Evolutionary conservation across 2,329 filamentous ascomycete genomes (phyloP).

Genomic region (Lasiodiplodia theobromae): DNA sequence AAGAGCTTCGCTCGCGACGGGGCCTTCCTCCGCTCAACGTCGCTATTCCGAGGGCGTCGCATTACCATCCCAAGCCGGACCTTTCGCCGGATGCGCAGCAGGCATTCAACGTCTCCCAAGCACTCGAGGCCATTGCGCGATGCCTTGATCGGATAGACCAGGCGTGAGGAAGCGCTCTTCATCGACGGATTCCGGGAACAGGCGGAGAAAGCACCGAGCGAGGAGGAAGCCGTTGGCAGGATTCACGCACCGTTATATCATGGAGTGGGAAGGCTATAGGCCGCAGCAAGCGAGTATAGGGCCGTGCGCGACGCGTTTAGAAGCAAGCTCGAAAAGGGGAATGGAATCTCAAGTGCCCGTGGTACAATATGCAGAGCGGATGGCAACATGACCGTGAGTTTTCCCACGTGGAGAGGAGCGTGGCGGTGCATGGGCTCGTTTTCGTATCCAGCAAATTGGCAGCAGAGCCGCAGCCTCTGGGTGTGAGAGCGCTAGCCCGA

Average conservation of each 20-base stretch:
- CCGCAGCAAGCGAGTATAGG: constrained; percentile 20
- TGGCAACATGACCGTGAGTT: not conserved
- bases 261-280: constrained; percentile 4
- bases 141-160: constrained; percentile 22
- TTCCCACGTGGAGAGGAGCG: not conserved
- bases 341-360: not conserved
- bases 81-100: constrained; percentile 17
- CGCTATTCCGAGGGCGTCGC: constrained; percentile 5
- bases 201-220: constrained; percentile 9
- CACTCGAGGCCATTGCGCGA: constrained; percentile 22
- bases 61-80: not conserved
- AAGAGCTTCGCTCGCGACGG: constrained; percentile 10
- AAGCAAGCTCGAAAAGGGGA: not conserved
- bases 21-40: constrained; percentile 17
- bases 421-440: not conserved
- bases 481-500: not conserved
- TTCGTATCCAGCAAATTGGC: constrained; percentile 24
- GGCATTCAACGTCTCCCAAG: constrained; percentile 18
- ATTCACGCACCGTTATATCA: not conserved
- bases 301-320: not conserved
- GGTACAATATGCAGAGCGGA: no score
- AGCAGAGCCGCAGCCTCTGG: constrained; percentile 9
- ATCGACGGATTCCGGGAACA: not conserved
- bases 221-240: not conserved
- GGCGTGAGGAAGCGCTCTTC: not conserved